Conservation (phyloP, 352 stramenopile species). For the Pythium monospermum region DNA sequence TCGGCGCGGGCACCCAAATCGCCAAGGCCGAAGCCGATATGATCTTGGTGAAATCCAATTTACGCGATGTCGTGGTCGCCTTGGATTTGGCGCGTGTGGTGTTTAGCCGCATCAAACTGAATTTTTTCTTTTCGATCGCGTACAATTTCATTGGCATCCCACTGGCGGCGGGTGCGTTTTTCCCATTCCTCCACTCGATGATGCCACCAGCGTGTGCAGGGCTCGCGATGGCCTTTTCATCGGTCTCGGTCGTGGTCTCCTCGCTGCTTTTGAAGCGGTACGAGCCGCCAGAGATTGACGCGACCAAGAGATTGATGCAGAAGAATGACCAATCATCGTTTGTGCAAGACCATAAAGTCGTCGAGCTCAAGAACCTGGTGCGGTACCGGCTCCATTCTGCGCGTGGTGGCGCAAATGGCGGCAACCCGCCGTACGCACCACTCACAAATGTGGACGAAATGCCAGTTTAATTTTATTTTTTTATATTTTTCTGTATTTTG, state of each 20-base stretch:
- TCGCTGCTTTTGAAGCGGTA: conserved; percentile 85
- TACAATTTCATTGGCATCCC: conserved; percentile 86
- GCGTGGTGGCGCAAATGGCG: too few species aligned
- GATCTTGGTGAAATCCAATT: conserved; percentile 83
- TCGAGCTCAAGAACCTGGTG: conserved; percentile 76
- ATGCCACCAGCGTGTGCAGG: conserved; percentile 83
- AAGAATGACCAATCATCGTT: too few species aligned
- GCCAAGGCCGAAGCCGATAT: conserved; percentile 85
- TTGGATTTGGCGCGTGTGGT: conserved; percentile 76
- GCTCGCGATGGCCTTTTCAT: conserved; percentile 86
- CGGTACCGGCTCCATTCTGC: conserved; percentile 48
- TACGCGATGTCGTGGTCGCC: conserved; percentile 80
- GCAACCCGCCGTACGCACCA: conserved; percentile 56
- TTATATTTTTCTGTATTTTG: too few species aligned
- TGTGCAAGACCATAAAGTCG: conserved; percentile 58
- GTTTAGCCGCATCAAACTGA: conserved; percentile 80
- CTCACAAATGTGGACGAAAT: conserved; percentile 60
- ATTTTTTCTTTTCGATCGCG: conserved; percentile 85
- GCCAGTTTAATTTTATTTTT: too few species aligned
- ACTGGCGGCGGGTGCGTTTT: conserved; percentile 80
- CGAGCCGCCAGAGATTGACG: conserved; percentile 37
- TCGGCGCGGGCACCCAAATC: conserved; percentile 89
- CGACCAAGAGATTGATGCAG: conserved; percentile 14
- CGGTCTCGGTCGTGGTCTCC: conserved; percentile 81
- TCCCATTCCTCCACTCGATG: conserved; percentile 75